These are phyloP conservation scores for Claviceps sp. DNA, from an alignment of 2,329 filamentous ascomycete species.

Conservation along the genomic window DNA sequence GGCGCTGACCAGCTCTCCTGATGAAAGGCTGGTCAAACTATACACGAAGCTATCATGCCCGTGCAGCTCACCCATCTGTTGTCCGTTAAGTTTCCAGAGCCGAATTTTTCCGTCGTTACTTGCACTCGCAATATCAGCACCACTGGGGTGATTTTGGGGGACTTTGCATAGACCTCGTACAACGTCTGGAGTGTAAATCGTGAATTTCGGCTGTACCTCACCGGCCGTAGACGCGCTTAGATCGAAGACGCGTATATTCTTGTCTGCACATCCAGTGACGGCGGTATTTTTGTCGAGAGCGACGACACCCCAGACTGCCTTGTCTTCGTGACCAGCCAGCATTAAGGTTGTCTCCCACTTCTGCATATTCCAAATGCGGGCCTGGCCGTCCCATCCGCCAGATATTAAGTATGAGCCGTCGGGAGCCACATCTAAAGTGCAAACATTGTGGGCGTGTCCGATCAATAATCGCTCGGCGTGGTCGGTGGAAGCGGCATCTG, in stretches of 20 bases:
- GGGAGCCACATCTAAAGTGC: constrained; percentile 66
- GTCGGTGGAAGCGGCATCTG: constrained; percentile 50
- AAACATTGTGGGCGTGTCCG: constrained; percentile 80
- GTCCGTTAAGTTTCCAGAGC: constrained; percentile 71
- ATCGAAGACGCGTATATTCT: constrained; percentile 74
- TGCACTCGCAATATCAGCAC: constrained; percentile 86
- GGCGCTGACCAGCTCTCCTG: constrained; percentile 78
- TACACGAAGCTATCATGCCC: constrained; percentile 97
- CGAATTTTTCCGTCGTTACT: constrained; percentile 85
- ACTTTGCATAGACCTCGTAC: constrained; percentile 80
- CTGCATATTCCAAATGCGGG: constrained; percentile 71
- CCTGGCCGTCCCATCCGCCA: constrained; percentile 85
- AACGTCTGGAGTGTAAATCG: constrained; percentile 59
- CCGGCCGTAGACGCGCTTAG: constrained; percentile 46
- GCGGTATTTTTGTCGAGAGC: constrained; percentile 68
- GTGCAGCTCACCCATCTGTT: constrained; percentile 60
- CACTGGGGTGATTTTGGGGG: constrained; percentile 60
- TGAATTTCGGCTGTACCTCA: constrained; percentile 36
- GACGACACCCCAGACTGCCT: constrained; percentile 81
- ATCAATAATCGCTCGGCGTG: constrained; percentile 77
- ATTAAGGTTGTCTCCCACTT: constrained; percentile 68
- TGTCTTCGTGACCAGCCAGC: constrained; percentile 60
- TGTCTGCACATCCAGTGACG: constrained; percentile 86
- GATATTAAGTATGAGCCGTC: constrained; percentile 67
- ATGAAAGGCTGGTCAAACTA: constrained; percentile 60